These are phyloP conservation scores for Venustampulla echinocandica DNA, from an alignment of 495 filamentous ascomycete genomes.

Conservation along the genomic window DNA sequence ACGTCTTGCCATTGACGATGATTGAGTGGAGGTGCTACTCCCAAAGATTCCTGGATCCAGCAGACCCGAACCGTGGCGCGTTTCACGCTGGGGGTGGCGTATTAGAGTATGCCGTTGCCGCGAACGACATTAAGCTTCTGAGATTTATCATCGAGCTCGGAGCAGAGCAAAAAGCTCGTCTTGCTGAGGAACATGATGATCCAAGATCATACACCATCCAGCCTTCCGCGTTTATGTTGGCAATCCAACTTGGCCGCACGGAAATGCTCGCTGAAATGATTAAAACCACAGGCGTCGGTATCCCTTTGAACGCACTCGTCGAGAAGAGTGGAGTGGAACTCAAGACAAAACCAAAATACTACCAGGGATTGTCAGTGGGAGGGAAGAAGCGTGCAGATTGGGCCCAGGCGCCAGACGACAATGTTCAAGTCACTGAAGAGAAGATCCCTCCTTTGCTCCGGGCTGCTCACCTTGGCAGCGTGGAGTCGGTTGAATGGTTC, in stretches of 20 bases:
- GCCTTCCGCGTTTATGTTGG: constrained; percentile 26
- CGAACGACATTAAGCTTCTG: constrained; percentile 32
- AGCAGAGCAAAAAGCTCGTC: constrained; percentile 22
- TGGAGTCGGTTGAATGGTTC: constrained; percentile 62
- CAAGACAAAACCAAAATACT: constrained; percentile 53
- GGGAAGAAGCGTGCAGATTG: constrained; percentile 57
- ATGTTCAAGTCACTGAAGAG: constrained; percentile 4
- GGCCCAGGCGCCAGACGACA: constrained; percentile 11
- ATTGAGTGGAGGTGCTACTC: constrained; percentile 26
- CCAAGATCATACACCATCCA: constrained; percentile 20
- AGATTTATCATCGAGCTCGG: constrained; percentile 37
- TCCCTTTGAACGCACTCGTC: constrained; percentile 55
- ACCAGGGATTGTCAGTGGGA: constrained; percentile 62
- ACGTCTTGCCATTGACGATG: constrained; percentile 38
- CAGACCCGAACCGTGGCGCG: too few species aligned
- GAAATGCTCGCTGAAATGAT: constrained; percentile 42
- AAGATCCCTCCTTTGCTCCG: constrained; percentile 46
- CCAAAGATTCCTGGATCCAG: constrained; percentile 1
- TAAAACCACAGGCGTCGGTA: constrained; percentile 47
- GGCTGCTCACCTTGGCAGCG: constrained; percentile 45
- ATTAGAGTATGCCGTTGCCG: constrained; percentile 16
- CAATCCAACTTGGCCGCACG: constrained; percentile 35
- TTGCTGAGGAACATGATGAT: constrained; percentile 18
- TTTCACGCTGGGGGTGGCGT: not conserved
- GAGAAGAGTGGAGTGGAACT: constrained; percentile 45